Evolutionary conservation across 2,329 filamentous ascomycete genomes (phyloP), one percentile per base, ranked within the genome.

Genomic region (Ophiostoma fasciatum): DNA sequence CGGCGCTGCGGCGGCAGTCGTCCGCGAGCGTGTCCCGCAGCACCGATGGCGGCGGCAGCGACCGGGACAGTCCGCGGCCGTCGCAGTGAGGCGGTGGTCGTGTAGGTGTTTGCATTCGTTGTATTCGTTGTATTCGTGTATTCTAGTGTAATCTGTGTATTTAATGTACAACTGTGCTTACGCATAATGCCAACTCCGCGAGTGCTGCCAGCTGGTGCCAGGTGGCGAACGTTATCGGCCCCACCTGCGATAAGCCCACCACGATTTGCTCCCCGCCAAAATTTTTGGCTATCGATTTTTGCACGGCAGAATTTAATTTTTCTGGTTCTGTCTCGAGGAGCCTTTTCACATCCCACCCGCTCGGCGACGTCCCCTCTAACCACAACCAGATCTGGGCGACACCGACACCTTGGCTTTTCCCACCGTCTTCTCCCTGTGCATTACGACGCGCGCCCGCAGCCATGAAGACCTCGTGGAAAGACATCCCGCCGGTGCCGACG

Each of bases 401-500:
- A 15, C 14, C 28, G 17, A n/a, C n/a, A 31, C 21, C n/a, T 23
- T 23, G 27, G 6, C 15, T 25, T 25, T 25, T 25, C 23, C n/a
- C 23, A 25, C 2, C 23, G n/a, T 27, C 33, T 20, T 19, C 17
- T 12, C 28, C 8, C 15, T n/a, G n/a, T n/a, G n/a, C n/a, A n/a
- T n/a, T n/a, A n/a, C n/a, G n/a, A n/a, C n/a, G n/a, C n/a, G n/a
- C n/a, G n/a, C n/a, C n/a, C n/a, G n/a, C n/a, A n/a, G n/a, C n/a
- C 18, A 48, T 48, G 46, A 44, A 45, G 31, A 48, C 41, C 10
- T 44, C 42, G 19, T 49, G 73, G 73, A 78, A 78, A 57, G 77
- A 82, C 54, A 92, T 92, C 50, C 78, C 81, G 44, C 83, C 84
- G 46, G 83, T 93, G 47, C 88, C 88, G 40, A 92, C 82, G 51